A percentile compares a stretch with the other conserved stretches of the same genome.
Conservation (phyloP, 805 yeast genomes). For the Candida suzukii region DNA sequence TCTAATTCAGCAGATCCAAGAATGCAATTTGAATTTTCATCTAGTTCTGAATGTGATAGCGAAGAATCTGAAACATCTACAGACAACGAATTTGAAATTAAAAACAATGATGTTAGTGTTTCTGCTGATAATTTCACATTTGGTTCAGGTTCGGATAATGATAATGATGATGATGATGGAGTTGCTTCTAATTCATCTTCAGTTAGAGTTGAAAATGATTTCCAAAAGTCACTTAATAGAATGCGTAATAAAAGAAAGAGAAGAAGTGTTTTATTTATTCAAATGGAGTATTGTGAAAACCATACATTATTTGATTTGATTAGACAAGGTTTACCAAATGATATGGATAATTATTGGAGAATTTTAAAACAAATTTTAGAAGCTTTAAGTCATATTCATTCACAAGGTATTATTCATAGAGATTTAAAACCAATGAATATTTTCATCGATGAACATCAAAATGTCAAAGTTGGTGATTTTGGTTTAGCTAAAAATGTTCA, state of each 20-base stretch:
- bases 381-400: slow-evolving; percentile 84
- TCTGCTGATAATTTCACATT: slow-evolving; percentile 20
- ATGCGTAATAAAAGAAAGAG: slow-evolving; percentile 16
- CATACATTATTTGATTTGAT: slow-evolving; percentile 82
- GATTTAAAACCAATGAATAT: slow-evolving; percentile 94
- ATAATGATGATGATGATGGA: slow-evolving; percentile 1
- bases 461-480: slow-evolving; percentile 93
- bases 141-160: slow-evolving; percentile 13
- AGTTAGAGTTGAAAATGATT: not conserved
- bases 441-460: slow-evolving; percentile 83
- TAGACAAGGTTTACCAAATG: slow-evolving; percentile 61
- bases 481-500: slow-evolving; percentile 93
- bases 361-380: slow-evolving; percentile 81
- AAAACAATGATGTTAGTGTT: slow-evolving; percentile 16
- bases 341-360: slow-evolving; percentile 84
- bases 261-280: slow-evolving; percentile 78
- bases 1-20: slow-evolving; percentile 56
- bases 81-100: too few relatives aligned
- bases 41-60: slow-evolving; percentile 10
- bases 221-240: slow-evolving; percentile 4
- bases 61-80: too few relatives aligned
- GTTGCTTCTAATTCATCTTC: not conserved
- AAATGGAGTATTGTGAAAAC: slow-evolving; percentile 98
- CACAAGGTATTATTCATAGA: slow-evolving; percentile 91
- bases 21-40: slow-evolving; percentile 45